Evolutionary conservation across 768 basidiomycete genomes (phyloP).

Genomic region (Leccinum imitatum): DNA sequence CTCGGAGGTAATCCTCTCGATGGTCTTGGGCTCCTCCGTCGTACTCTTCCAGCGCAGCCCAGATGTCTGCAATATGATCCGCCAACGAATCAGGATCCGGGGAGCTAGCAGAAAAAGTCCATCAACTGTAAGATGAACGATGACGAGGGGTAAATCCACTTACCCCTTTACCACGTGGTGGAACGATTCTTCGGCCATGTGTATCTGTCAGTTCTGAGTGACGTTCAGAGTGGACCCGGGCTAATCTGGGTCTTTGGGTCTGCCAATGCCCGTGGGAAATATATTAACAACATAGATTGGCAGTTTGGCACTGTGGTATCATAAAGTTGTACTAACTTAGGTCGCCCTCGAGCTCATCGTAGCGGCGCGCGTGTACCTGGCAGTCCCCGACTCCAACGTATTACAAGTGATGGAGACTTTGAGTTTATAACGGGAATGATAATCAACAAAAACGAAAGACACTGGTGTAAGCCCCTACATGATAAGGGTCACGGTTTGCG

Average conservation of each 20-base stretch:
- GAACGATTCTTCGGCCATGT: neutral
- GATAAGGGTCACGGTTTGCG: no score
- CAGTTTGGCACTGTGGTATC: no score
- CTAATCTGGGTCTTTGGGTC: neutral
- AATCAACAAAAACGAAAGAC: no score
- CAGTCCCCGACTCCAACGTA: no score
- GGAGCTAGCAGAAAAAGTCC: neutral
- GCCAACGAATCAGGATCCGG: neutral
- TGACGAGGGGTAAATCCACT: neutral
- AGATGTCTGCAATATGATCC: neutral
- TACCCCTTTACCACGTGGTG: neutral
- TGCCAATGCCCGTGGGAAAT: neutral
- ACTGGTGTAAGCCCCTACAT: no score
- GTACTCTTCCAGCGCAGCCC: neutral
- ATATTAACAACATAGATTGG: neutral
- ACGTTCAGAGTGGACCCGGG: neutral
- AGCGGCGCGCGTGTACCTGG: no score
- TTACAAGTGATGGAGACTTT: no score
- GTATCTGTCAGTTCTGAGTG: neutral
- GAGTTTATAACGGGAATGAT: no score
- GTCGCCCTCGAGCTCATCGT: no score
- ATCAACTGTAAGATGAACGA: neutral
- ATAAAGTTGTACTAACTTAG: neutral
- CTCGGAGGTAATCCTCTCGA: neutral
- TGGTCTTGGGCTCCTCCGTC: neutral